Percentiles rank a stretch among this genome's conserved stretches.
phyloP scores from a whole-genome alignment of 225 moss, liverwort and hornwort genomes.

The Neckera pumila region DNA sequence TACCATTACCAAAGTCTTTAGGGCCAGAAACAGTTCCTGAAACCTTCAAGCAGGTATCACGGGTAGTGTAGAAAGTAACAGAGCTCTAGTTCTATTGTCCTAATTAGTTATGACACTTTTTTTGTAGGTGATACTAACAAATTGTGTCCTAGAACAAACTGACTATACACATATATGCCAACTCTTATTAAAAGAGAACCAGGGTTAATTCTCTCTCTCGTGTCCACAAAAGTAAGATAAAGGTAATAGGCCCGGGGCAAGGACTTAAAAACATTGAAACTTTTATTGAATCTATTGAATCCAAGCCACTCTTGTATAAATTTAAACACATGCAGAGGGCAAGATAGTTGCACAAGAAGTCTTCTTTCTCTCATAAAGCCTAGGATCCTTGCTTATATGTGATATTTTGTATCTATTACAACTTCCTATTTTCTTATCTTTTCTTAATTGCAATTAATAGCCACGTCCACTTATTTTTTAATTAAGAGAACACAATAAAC shows the following conservation, averaged over 20 bases:
- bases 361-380: not conserved
- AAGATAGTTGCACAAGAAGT: not conserved
- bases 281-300: too few relatives aligned
- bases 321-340: rapidly evolving
- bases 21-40: rapidly evolving
- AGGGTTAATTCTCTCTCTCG: too few relatives aligned
- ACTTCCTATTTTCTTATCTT: too few relatives aligned
- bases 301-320: too few relatives aligned
- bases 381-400: not conserved
- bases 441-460: too few relatives aligned
- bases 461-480: too few relatives aligned
- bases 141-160: not conserved
- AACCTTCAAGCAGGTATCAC: rapidly evolving
- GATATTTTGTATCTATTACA: not conserved
- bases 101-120: not conserved
- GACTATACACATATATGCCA: not conserved
- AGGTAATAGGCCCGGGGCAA: too few relatives aligned
- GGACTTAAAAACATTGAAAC: too few relatives aligned
- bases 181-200: rapidly evolving
- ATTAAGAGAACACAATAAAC: not conserved
- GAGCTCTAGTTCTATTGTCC: not conserved
- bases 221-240: too few relatives aligned
- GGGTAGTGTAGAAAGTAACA: rapidly evolving
- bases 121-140: not conserved
- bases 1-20: not conserved